A percentile compares a stretch with the other conserved stretches of the same genome.
phyloP scores from a whole-genome alignment of 2,329 filamentous ascomycete genomes.

The Blastomyces silverae region DNA sequence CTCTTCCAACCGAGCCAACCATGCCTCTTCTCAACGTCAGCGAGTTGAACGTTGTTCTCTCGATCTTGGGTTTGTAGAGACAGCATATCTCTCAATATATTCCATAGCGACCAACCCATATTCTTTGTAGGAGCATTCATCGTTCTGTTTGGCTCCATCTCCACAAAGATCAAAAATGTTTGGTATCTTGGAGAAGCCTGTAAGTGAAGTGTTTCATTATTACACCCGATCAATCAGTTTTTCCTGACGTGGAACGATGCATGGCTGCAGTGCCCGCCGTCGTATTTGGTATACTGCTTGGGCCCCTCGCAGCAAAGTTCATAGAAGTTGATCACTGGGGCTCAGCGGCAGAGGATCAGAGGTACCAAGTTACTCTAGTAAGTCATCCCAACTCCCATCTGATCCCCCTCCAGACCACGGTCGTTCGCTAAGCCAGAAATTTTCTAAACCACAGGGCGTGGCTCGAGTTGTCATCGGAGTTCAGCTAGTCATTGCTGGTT shows the following conservation, averaged over 20 bases:
- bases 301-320: slow-evolving; percentile 51
- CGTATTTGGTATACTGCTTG: slow-evolving; percentile 48
- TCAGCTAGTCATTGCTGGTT: slow-evolving; percentile 58
- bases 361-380: slow-evolving; percentile 40
- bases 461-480: slow-evolving; percentile 56
- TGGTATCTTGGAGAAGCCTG: slow-evolving; percentile 40
- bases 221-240: neutral
- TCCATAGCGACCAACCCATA: neutral
- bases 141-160: slow-evolving; percentile 32
- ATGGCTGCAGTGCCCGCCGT: slow-evolving; percentile 48
- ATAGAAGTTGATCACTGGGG: slow-evolving; percentile 42
- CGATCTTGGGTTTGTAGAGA: slow-evolving; percentile 29
- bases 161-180: slow-evolving; percentile 34
- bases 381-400: slow-evolving; percentile 12
- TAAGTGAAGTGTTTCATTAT: slow-evolving; percentile 21
- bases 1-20: slow-evolving; percentile 15
- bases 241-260: slow-evolving; percentile 13
- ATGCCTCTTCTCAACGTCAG: slow-evolving; percentile 36
- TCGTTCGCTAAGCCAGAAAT: slow-evolving; percentile 15
- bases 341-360: slow-evolving; percentile 29
- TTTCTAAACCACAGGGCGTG: slow-evolving; percentile 35
- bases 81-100: slow-evolving; percentile 1
- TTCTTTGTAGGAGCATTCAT: slow-evolving; percentile 29
- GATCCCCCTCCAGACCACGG: neutral
- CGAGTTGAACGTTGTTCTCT: slow-evolving; percentile 32